Base-by-base conservation (phyloP, 176 grass and related monocot species). In the Carex pumila region DNA sequence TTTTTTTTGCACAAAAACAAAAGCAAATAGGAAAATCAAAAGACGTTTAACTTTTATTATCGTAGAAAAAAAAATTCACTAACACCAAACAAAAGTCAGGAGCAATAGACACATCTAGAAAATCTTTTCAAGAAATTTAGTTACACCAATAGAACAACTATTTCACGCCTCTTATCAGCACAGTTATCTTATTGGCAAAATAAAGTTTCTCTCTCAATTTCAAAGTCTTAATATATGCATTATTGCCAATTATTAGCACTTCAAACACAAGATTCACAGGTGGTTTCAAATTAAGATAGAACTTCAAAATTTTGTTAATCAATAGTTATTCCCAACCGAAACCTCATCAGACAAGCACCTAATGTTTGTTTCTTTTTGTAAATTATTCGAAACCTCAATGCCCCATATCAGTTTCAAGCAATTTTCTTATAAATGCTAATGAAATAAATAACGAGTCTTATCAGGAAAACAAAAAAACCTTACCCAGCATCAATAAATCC, bases 401-500 rank as follows among this genome's bases (percentile, higher is more conserved):
- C 47, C 47, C 47, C 9, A 50, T 9, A 50, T 47, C 47, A 31
- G 8, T 31, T 59, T 56, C 5, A 79, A 79, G 17, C 15, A 59
- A n/a, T 59, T 61, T 34, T 19, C 47, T 50, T 50, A 50, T 39
- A 18, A 36, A 61, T 9, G 54, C 54, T 19, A 61, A 5, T 14
- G 14, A 75, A 75, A 14, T 75, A 41, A 22, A 62, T 14, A 19
- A 41, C 6, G 9, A 81, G 8, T 60, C 50, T 79, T 60, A 18
- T 60, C 12, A 63, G 57, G 30, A 39, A 5, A 81, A 62, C 32
- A 76, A 39, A 2, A 17, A 17, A 56, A 32, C 13, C 39, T 90
- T 81, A 94, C 94, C 95, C 92, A 69, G 95, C 95, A 62, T 98
- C 92, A 73, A 98, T 70, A 86, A 98, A 98, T 61, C 92, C 90